These are phyloP conservation scores for Debaryomyces robertsiae DNA, from an alignment of 1,139 yeast genomes.

Conservation along the genomic window DNA sequence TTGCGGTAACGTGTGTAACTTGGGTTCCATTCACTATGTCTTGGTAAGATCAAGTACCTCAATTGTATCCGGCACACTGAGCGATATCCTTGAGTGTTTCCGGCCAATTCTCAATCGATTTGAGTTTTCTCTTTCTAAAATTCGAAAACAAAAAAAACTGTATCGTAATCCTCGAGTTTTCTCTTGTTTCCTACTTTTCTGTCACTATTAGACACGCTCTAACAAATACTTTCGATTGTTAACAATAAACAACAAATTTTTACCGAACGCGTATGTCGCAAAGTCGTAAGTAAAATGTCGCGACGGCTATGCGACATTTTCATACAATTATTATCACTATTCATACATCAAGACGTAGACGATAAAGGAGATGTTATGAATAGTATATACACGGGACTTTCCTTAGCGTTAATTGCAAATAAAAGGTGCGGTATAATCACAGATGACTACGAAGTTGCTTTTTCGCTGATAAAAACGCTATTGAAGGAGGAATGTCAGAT, in stretches of 20 bases:
- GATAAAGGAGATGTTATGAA: slow-evolving; percentile 22
- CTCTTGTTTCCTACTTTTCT: background rate
- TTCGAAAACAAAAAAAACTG: too few species aligned
- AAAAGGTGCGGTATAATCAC: slow-evolving; percentile 27
- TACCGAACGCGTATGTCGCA: slow-evolving; percentile 7
- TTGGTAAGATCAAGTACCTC: too few species aligned
- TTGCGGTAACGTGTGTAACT: slow-evolving; percentile 29
- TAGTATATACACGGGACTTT: slow-evolving; percentile 28
- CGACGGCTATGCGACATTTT: background rate
- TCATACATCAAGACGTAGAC: background rate
- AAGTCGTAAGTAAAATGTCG: background rate
- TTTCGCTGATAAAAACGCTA: slow-evolving; percentile 7
- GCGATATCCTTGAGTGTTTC: too few species aligned
- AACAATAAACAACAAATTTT: slow-evolving; percentile 4
- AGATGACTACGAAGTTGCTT: slow-evolving; percentile 12
- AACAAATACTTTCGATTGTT: too few species aligned
- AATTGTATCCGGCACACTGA: too few species aligned
- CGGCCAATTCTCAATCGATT: too few species aligned
- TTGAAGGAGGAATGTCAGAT: slow-evolving; percentile 12
- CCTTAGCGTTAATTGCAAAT: slow-evolving; percentile 26
- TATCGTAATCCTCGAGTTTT: too few species aligned
- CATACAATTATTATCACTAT: background rate
- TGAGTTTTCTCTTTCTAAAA: too few species aligned
- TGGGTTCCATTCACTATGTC: slow-evolving; percentile 10
- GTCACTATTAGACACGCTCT: too few species aligned